These are phyloP conservation scores for Tolypocladium inflatum DNA, from an alignment of 2,329 filamentous ascomycete genomes.

Conservation along the genomic window DNA sequence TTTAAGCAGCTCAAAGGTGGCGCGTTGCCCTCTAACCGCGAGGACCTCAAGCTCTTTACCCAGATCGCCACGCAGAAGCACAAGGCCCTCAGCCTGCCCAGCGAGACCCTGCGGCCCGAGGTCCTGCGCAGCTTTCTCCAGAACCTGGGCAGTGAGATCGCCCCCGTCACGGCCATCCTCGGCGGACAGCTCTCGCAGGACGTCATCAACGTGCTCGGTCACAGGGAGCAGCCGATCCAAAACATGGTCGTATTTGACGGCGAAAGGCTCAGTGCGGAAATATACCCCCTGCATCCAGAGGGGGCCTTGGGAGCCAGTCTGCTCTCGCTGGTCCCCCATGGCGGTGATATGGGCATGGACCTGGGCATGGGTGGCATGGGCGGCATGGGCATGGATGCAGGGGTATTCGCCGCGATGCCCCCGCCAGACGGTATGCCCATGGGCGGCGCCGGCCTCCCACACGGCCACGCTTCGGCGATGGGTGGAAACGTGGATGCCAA, in stretches of 20 bases:
- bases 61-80: slow-evolving; percentile 69
- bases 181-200: slow-evolving; percentile 91
- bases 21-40: slow-evolving; percentile 44
- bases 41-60: slow-evolving; percentile 70
- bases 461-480: neutral
- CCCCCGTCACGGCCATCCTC: slow-evolving; percentile 79
- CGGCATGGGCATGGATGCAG: slow-evolving; percentile 8
- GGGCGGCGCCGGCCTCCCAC: neutral
- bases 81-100: slow-evolving; percentile 60
- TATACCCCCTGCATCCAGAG: slow-evolving; percentile 74
- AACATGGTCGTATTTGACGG: slow-evolving; percentile 92
- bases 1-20: slow-evolving; percentile 50
- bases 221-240: slow-evolving; percentile 88
- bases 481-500: neutral
- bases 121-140: slow-evolving; percentile 79
- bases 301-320: slow-evolving; percentile 41
- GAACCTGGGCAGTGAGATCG: slow-evolving; percentile 75
- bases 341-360: slow-evolving; percentile 13
- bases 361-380: slow-evolving; percentile 7
- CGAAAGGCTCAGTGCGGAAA: slow-evolving; percentile 63
- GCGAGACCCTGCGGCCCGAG: slow-evolving; percentile 56
- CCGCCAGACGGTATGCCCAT: slow-evolving; percentile 1
- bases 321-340: slow-evolving; percentile 24
- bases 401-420: slow-evolving; percentile 1
- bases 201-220: slow-evolving; percentile 89